Evolutionary conservation across 2,329 filamentous ascomycete genomes (phyloP).

Genomic region (Ramularia endophylla): DNA sequence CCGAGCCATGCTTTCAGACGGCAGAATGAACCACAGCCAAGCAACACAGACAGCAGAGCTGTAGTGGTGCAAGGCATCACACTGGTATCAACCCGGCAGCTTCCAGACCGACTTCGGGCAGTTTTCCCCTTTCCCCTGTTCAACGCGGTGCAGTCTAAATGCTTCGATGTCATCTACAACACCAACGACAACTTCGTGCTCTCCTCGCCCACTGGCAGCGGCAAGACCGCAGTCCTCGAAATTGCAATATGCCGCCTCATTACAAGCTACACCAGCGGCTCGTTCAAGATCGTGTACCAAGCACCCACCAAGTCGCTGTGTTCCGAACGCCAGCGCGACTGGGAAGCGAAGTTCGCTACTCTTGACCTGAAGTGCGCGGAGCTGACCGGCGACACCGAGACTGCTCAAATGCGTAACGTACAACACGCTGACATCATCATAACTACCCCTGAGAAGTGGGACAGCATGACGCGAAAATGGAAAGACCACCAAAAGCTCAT

Average conservation of each 20-base stretch:
- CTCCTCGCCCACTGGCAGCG: constrained; percentile 76
- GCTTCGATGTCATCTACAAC: constrained; percentile 60
- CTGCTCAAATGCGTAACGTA: constrained; percentile 59
- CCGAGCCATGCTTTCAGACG: too few relatives aligned
- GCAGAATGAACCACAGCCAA: too few relatives aligned
- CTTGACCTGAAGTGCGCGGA: constrained; percentile 67
- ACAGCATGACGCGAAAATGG: constrained; percentile 84
- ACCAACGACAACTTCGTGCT: constrained; percentile 71
- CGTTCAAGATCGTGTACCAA: constrained; percentile 79
- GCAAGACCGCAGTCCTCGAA: constrained; percentile 77
- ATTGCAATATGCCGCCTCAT: constrained; percentile 72
- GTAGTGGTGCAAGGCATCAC: constrained; percentile 54
- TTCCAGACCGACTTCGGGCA: constrained; percentile 64
- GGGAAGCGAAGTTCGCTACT: constrained; percentile 65
- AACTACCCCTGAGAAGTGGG: constrained; percentile 88
- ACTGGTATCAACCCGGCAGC: constrained; percentile 51
- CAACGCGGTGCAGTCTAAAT: constrained; percentile 79
- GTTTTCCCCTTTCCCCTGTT: constrained; percentile 70
- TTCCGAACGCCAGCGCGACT: constrained; percentile 68
- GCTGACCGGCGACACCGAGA: constrained; percentile 74
- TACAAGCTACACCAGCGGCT: constrained; percentile 47
- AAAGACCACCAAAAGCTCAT: constrained; percentile 70
- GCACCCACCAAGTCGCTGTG: constrained; percentile 81
- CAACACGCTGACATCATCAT: constrained; percentile 75
- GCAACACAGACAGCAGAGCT: constrained; percentile 24